A percentile compares a stretch with the other conserved stretches of the same genome.
Evolutionary conservation across 2,329 filamentous ascomycete species (phyloP).

Genomic region (Colletotrichum lentis): DNA sequence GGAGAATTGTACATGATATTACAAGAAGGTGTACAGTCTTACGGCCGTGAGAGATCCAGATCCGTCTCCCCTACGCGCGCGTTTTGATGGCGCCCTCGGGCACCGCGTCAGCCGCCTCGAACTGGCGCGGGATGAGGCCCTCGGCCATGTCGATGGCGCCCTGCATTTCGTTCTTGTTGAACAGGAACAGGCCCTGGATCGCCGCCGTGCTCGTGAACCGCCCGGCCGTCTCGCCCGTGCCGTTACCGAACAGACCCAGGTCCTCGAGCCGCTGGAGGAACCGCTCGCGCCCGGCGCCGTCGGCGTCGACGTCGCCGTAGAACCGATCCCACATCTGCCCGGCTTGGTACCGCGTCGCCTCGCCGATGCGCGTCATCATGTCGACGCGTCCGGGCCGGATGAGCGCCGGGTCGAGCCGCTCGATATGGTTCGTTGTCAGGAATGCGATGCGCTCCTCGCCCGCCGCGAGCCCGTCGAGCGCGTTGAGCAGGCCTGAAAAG

Average conservation of each 20-base stretch:
- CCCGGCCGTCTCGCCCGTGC: conserved; percentile 56
- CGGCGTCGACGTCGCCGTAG: conserved; percentile 81
- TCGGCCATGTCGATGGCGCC: conserved; percentile 85
- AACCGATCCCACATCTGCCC: conserved; percentile 92
- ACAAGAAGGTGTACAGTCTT: conserved; percentile 6
- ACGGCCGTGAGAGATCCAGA: background rate
- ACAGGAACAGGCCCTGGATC: conserved; percentile 92
- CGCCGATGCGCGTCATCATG: conserved; percentile 88
- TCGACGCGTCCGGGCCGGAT: conserved; percentile 93
- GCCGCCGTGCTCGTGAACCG: conserved; percentile 83
- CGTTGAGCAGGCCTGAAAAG: conserved; percentile 88
- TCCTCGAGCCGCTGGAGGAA: conserved; percentile 77
- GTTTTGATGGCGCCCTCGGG: conserved; percentile 54
- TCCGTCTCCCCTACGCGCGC: conserved; percentile 44
- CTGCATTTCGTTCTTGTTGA: conserved; percentile 90
- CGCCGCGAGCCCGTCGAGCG: conserved; percentile 89
- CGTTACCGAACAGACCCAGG: conserved; percentile 73
- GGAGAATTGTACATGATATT: conserved; percentile 24
- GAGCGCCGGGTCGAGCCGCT: conserved; percentile 86
- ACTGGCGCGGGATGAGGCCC: conserved; percentile 66
- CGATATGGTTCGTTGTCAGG: conserved; percentile 92
- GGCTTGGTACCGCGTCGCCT: conserved; percentile 87
- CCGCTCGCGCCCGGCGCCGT: conserved; percentile 66
- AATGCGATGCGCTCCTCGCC: conserved; percentile 95
- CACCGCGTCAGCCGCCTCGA: conserved; percentile 57